Base-by-base conservation (phyloP, 2,329 filamentous ascomycete genomes). In the Ascochyta rabiei region DNA sequence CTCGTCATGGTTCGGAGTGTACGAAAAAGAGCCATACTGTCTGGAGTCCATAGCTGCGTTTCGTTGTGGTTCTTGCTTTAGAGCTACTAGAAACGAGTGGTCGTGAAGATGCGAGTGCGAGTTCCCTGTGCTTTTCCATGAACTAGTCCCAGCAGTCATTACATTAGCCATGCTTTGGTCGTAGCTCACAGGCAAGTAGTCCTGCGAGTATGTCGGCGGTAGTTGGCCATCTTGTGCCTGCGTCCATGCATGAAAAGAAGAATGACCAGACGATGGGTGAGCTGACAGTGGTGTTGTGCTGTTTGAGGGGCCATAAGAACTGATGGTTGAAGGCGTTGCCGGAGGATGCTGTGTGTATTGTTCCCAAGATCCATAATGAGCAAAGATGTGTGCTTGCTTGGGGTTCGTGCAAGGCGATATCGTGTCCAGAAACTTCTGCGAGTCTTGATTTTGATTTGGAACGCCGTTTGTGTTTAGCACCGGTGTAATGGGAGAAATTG, bases 401-500 rank as follows among this genome's bases (percentile, higher is more conserved):
- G 39, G 16, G 3, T 10, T 30, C 4, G 13, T 8, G 16, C n/a
- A 42, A 4, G 39, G 39, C 3, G 39, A 33, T 1, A 44, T 26
- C 1, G 18, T 15, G 18, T 34, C 12, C 12, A 24, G n/a, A 4
- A n/a, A 23, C 21, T 18, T 6, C 9, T 41, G 21, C 6, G 23
- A 24, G 10, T 12, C 24, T n/a, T 9, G 6, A n/a, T 23, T 12
- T 18, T 16, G 33, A 9, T 13, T 6, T 48, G 24, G 8, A 13
- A 16, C 15, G 16, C 13, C 37, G 19, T 21, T 34, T 19, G 15
- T 24, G 2, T 30, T 13, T 9, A 28, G 19, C 13, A 21, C 30
- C 34, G 53, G 53, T 6, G 53, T 56, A 2, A 31, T 35, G n/a
- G 53, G 53, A 5, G 53, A 56, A 1, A 51, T 50, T 3, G 53